Conservation (phyloP, 2,329 filamentous ascomycete genomes). For the Penicillium oxalicum region DNA sequence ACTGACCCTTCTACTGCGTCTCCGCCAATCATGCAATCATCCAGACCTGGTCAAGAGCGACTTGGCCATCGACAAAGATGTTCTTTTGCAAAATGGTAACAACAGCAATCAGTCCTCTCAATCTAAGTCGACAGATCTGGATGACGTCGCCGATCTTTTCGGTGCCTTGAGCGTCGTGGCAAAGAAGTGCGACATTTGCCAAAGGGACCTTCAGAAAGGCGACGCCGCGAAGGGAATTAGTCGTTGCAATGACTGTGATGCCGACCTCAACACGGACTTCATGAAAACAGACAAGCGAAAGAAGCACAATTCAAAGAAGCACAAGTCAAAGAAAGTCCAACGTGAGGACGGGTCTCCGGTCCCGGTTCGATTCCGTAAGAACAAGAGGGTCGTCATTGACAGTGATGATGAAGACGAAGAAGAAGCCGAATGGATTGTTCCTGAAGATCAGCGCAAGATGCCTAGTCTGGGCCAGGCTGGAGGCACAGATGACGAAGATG, state of each 20-base stretch:
- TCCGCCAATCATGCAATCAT: conserved; percentile 93
- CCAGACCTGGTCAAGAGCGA: conserved; percentile 81
- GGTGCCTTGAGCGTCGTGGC: conserved; percentile 72
- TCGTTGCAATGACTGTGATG: conserved; percentile 68
- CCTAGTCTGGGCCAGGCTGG: conserved; percentile 68
- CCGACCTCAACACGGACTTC: conserved; percentile 61
- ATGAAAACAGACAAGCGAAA: conserved; percentile 32
- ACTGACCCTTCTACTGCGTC: conserved; percentile 79
- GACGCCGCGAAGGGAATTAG: conserved; percentile 50
- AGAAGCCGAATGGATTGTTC: conserved; percentile 74
- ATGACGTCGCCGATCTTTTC: conserved; percentile 79
- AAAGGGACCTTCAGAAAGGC: conserved; percentile 57
- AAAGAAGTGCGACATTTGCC: conserved; percentile 79
- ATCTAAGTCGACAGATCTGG: conserved; percentile 59
- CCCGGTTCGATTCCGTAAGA: conserved; percentile 29
- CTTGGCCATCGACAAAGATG: conserved; percentile 80
- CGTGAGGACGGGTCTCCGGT: conserved; percentile 27
- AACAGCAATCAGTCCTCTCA: conserved; percentile 45
- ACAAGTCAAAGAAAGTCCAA: conserved; percentile 45
- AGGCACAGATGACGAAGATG: conserved; percentile 81
- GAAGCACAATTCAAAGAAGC: conserved; percentile 47
- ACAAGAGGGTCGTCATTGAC: conserved; percentile 44
- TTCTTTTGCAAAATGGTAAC: conserved; percentile 59
- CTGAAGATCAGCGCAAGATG: conserved; percentile 57
- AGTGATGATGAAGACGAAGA: conserved; percentile 57